Conservation (phyloP, 352 stramenopile genomes). For the Phytopythium helicoides region DNA sequence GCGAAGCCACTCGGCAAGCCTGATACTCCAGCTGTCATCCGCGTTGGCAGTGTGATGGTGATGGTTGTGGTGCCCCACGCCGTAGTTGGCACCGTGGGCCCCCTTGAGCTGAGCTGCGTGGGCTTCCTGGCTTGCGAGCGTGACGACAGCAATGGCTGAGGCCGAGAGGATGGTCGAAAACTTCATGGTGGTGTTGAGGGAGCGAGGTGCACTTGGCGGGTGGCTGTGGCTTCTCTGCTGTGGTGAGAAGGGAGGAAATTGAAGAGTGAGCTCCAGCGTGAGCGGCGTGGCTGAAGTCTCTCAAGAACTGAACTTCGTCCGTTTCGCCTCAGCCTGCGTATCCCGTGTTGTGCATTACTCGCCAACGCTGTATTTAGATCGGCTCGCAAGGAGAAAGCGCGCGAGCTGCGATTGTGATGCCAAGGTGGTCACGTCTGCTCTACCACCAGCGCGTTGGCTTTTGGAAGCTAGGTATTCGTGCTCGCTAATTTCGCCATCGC, state of each 20-base stretch:
- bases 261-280: conserved; percentile 4
- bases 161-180: conserved; percentile 3
- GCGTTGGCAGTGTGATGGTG: neutral
- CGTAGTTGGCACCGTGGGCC: neutral
- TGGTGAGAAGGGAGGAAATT: conserved; percentile 2
- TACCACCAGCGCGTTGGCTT: too few species aligned
- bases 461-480: too few species aligned
- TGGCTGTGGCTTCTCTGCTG: neutral
- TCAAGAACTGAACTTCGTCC: too few species aligned
- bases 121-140: conserved; percentile 1
- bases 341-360: too few species aligned
- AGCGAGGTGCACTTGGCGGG: neutral
- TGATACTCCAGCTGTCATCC: neutral
- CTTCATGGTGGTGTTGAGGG: conserved; percentile 4
- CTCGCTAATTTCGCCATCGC: too few species aligned
- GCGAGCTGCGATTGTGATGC: too few species aligned
- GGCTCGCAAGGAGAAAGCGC: too few species aligned
- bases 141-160: conserved; percentile 6
- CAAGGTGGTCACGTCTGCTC: too few species aligned
- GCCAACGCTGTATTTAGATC: too few species aligned
- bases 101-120: neutral
- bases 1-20: neutral
- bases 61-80: neutral
- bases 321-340: too few species aligned
- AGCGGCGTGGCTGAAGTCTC: too few species aligned